Evolutionary conservation across 177 flowering plant species (phyloP).

Genomic region (Telopea speciosissima): DNA sequence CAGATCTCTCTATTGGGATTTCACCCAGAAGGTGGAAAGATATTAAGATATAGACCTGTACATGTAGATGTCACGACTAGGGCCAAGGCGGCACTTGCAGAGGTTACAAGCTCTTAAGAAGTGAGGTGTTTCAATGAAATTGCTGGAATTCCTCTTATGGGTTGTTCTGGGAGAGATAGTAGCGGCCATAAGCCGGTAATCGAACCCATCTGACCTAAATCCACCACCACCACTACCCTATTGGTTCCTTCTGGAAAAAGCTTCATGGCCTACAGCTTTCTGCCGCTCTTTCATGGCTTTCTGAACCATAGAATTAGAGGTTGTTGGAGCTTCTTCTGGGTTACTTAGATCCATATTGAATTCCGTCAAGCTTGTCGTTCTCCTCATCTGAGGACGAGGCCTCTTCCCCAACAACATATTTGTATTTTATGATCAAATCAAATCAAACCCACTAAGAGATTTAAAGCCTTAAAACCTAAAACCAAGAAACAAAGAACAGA

Average conservation of each 20-base stretch:
- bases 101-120: too few species aligned
- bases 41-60: too few species aligned
- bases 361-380: slow-evolving; percentile 62
- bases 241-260: not conserved
- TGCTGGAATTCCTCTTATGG: too few species aligned
- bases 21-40: too few species aligned
- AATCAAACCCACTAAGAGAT: not conserved
- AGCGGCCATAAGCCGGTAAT: too few species aligned
- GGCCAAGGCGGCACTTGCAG: too few species aligned
- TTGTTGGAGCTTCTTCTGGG: slow-evolving; percentile 6
- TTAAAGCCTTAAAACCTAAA: not conserved
- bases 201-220: slow-evolving; percentile 16
- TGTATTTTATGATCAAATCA: too few species aligned
- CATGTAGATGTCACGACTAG: too few species aligned
- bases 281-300: slow-evolving; percentile 14
- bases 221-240: slow-evolving; percentile 5
- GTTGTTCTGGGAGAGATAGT: too few species aligned
- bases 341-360: slow-evolving; percentile 41
- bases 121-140: too few species aligned
- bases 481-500: too few species aligned
- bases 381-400: slow-evolving; percentile 45
- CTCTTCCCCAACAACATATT: slow-evolving; percentile 62
- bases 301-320: slow-evolving; percentile 11
- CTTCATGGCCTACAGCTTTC: slow-evolving; percentile 3
- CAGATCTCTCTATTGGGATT: too few species aligned